phyloP scores from a whole-genome alignment of 257 asterid species.

The Eucommia ulmoides region DNA sequence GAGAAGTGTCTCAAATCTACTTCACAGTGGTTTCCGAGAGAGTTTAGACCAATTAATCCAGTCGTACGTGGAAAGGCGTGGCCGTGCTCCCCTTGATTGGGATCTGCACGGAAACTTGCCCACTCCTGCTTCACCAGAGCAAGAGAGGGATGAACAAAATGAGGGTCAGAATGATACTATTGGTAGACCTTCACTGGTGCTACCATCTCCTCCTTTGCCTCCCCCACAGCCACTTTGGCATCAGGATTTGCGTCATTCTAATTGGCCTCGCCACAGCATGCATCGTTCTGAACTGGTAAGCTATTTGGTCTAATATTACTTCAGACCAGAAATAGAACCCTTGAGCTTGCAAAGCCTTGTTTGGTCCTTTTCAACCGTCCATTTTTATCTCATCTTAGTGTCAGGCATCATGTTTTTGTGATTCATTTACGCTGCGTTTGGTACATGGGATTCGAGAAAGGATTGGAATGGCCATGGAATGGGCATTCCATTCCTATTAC shows the following conservation, averaged over 20 bases:
- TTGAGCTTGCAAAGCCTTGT: too few species aligned
- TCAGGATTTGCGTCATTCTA: constrained; percentile 63
- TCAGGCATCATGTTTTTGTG: too few species aligned
- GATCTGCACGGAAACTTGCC: constrained; percentile 69
- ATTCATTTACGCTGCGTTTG: too few species aligned
- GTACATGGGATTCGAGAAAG: too few species aligned
- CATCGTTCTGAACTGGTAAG: constrained; percentile 87
- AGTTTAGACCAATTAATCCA: constrained; percentile 83
- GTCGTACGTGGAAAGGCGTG: constrained; percentile 74
- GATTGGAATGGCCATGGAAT: too few species aligned
- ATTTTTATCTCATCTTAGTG: too few species aligned
- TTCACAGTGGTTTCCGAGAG: constrained; percentile 91
- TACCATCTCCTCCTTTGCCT: constrained; percentile 81
- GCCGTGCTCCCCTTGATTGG: constrained; percentile 69
- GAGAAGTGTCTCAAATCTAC: constrained; percentile 96
- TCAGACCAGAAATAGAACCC: too few species aligned
- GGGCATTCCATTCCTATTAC: too few species aligned
- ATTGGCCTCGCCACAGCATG: constrained; percentile 71
- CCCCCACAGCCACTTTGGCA: constrained; percentile 94
- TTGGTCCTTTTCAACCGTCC: too few species aligned
- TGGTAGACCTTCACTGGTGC: constrained; percentile 49
- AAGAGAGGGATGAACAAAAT: constrained; percentile 41
- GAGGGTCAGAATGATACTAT: constrained; percentile 48
- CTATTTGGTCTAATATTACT: too few species aligned
- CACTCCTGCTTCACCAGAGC: constrained; percentile 58